Evolutionary conservation across 305 asterid species (phyloP).

Genomic region (Fraxinus dipetala): DNA sequence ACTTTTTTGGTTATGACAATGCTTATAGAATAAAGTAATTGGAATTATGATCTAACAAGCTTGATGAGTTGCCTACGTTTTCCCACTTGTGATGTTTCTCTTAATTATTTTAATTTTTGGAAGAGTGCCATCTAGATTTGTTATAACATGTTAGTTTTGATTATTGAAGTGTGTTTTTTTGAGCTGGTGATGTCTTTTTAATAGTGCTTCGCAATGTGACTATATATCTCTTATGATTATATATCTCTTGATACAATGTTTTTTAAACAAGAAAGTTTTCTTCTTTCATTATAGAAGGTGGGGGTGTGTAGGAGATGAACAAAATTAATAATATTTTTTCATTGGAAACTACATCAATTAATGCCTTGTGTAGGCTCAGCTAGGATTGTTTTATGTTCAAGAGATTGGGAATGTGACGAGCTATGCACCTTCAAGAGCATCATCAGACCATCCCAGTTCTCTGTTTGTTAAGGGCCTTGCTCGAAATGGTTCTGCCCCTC

Average conservation of each 20-base stretch:
- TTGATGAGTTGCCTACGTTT: background rate
- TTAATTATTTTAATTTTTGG: background rate
- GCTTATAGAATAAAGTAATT: background rate
- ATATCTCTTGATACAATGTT: background rate
- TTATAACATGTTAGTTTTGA: background rate
- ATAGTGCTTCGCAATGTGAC: background rate
- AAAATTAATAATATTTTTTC: conserved; percentile 27
- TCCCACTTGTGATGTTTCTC: background rate
- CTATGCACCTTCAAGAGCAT: conserved; percentile 65
- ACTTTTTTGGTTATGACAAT: background rate
- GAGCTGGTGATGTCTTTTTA: background rate
- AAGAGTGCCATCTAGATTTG: background rate
- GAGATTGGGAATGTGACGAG: conserved; percentile 78
- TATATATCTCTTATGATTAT: background rate
- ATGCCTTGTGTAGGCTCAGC: conserved; percentile 98
- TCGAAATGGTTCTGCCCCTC: conserved; percentile 83
- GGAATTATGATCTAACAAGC: background rate
- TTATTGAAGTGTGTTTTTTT: background rate
- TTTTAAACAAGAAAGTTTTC: conserved; percentile 4
- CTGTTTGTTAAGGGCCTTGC: conserved; percentile 64
- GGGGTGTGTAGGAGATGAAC: conserved; percentile 34
- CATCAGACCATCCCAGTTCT: conserved; percentile 54
- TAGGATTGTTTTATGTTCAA: conserved; percentile 82
- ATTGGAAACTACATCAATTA: conserved; percentile 59
- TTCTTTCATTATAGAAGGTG: conserved; percentile 22